These are phyloP conservation scores for Saccharomycopsis fibuligera DNA, from an alignment of 805 yeast species.

Conservation along the genomic window DNA sequence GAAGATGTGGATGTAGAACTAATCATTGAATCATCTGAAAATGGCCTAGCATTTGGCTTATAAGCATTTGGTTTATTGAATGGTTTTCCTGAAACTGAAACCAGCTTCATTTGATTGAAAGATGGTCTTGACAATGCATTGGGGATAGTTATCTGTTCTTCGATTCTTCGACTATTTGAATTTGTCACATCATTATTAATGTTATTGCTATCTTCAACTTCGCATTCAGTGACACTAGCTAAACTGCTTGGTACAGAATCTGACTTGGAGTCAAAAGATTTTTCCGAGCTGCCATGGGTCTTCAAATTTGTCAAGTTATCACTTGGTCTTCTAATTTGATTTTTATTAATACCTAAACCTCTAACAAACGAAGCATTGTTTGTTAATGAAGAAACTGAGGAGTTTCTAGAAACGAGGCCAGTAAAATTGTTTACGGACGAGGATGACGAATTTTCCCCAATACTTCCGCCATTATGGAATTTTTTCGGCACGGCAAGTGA, in stretches of 20 bases:
- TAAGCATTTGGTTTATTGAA: neutral
- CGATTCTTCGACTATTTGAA: constrained; percentile 1
- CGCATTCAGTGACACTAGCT: constrained; percentile 14
- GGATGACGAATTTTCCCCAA: constrained; percentile 7
- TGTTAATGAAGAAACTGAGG: constrained; percentile 9
- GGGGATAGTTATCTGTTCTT: constrained; percentile 16
- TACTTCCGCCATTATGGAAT: constrained; percentile 7
- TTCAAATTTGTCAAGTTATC: constrained; percentile 18
- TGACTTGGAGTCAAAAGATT: constrained; percentile 19
- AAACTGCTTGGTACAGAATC: constrained; percentile 18
- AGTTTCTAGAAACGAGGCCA: neutral
- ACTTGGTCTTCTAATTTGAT: constrained; percentile 19
- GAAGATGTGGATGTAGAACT: constrained; percentile 7
- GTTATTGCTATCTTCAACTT: neutral
- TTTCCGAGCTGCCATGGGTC: neutral
- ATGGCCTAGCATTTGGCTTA: constrained; percentile 8
- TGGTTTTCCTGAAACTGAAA: neutral
- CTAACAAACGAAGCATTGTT: constrained; percentile 20
- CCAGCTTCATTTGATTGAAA: neutral
- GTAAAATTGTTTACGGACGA: constrained; percentile 7
- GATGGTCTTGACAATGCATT: constrained; percentile 1
- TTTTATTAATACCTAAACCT: constrained; percentile 20
- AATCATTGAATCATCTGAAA: constrained; percentile 18
- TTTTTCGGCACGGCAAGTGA: constrained; percentile 2
- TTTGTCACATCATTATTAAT: neutral